phyloP scores from a whole-genome alignment of 2,329 filamentous ascomycete genomes.

The Phyllosticta citrichinensis region DNA sequence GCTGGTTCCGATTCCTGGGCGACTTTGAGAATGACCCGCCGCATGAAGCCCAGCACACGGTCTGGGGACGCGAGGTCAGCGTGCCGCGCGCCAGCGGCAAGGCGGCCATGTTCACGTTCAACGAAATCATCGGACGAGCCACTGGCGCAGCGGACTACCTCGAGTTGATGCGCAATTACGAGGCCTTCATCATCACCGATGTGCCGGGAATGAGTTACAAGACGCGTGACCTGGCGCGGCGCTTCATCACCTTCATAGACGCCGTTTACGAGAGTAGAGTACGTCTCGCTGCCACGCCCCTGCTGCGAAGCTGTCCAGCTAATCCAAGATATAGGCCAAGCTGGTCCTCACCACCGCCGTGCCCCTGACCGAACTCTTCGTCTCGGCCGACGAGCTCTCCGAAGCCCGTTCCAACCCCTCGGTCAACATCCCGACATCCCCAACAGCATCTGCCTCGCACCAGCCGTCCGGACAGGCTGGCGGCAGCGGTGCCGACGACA shows the following conservation, averaged over 20 bases:
- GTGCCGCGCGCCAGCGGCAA: slow-evolving; percentile 82
- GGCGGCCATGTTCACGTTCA: slow-evolving; percentile 84
- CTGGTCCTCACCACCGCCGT: slow-evolving; percentile 85
- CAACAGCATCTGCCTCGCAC: slow-evolving; percentile 16
- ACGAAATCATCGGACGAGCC: slow-evolving; percentile 79
- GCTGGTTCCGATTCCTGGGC: slow-evolving; percentile 92
- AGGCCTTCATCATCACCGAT: slow-evolving; percentile 84
- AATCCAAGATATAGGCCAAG: slow-evolving; percentile 58
- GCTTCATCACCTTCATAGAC: slow-evolving; percentile 97
- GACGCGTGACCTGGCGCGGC: slow-evolving; percentile 74
- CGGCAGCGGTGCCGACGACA: slow-evolving; percentile 33
- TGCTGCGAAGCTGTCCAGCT: background rate
- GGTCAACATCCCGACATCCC: background rate
- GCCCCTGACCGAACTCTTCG: slow-evolving; percentile 48
- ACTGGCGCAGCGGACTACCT: slow-evolving; percentile 93
- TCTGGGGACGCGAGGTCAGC: slow-evolving; percentile 85
- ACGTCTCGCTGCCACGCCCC: slow-evolving; percentile 15
- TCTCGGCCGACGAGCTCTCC: slow-evolving; percentile 27
- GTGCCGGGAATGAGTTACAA: slow-evolving; percentile 85
- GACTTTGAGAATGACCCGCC: slow-evolving; percentile 68
- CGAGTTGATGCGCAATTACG: slow-evolving; percentile 80
- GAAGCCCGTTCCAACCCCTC: slow-evolving; percentile 33
- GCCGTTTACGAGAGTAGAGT: slow-evolving; percentile 75
- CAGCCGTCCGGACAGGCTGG: background rate
- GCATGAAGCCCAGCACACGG: slow-evolving; percentile 66